Evolutionary conservation across 768 basidiomycete species (phyloP).

Genomic region (Chalciporus sphaerocephalus): DNA sequence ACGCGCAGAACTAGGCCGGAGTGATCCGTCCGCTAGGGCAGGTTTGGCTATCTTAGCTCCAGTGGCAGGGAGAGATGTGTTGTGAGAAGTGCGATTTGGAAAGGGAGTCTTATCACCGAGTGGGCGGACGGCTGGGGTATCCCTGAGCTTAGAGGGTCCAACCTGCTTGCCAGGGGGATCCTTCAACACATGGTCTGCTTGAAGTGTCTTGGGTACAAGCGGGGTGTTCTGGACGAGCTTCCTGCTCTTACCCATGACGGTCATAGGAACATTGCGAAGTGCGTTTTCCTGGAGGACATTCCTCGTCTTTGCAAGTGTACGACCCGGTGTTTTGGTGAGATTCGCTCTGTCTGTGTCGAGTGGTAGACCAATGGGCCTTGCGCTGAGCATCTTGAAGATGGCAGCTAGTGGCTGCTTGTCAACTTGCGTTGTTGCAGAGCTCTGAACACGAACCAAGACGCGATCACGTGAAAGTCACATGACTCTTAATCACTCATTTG

Average conservation of each 20-base stretch:
- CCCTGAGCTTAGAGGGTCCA: slow-evolving; percentile 23
- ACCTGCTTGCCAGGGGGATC: slow-evolving; percentile 25
- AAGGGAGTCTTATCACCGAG: slow-evolving; percentile 76
- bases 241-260: slow-evolving; percentile 46
- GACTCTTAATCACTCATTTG: not conserved
- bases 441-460: slow-evolving; percentile 18
- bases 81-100: slow-evolving; percentile 49
- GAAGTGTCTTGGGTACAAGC: slow-evolving; percentile 27
- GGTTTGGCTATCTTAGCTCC: slow-evolving; percentile 35
- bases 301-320: slow-evolving; percentile 37
- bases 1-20: slow-evolving; percentile 65
- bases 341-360: slow-evolving; percentile 25
- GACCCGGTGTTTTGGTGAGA: slow-evolving; percentile 53
- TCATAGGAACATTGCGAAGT: slow-evolving; percentile 33
- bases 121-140: slow-evolving; percentile 39
- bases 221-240: slow-evolving; percentile 36
- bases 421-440: not conserved
- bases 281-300: slow-evolving; percentile 49
- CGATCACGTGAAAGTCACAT: slow-evolving; percentile 25
- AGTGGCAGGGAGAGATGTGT: slow-evolving; percentile 31
- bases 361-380: slow-evolving; percentile 21
- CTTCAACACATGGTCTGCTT: slow-evolving; percentile 20
- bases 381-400: slow-evolving; percentile 25
- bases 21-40: slow-evolving; percentile 38
- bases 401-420: slow-evolving; percentile 2